Percentiles rank a stretch among this genome's conserved stretches.
phyloP scores from a whole-genome alignment of 441 rosid species.

The Erysimum cheiri region DNA sequence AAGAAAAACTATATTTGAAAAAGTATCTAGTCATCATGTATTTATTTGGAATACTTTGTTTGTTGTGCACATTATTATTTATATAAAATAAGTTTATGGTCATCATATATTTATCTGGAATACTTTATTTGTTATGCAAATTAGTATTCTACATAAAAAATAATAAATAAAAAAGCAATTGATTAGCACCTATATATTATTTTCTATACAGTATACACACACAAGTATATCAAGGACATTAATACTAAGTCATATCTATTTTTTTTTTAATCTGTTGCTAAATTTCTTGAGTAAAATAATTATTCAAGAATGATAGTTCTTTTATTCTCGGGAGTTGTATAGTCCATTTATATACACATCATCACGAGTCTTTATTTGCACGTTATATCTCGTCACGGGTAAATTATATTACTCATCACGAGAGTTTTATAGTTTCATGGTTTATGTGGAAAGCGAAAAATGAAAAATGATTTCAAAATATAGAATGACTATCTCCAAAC shows the following conservation, averaged over 20 bases:
- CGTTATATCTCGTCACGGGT: too few relatives aligned
- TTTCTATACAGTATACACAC: background rate
- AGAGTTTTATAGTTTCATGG: too few relatives aligned
- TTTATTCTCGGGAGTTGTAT: too few relatives aligned
- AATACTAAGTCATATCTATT: background rate
- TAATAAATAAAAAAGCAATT: too few relatives aligned
- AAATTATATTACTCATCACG: too few relatives aligned
- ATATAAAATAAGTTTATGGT: slow-evolving; percentile 6
- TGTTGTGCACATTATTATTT: slow-evolving; percentile 17
- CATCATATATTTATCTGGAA: slow-evolving; percentile 32
- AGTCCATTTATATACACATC: too few relatives aligned
- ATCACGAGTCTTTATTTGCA: too few relatives aligned
- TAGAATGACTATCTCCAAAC: too few relatives aligned
- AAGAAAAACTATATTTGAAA: slow-evolving; percentile 24
- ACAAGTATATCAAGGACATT: background rate
- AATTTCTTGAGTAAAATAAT: background rate
- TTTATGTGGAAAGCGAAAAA: too few relatives aligned
- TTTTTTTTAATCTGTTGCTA: background rate
- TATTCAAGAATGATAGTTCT: background rate
- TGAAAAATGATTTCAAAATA: too few relatives aligned
- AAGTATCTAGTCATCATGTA: slow-evolving; percentile 26
- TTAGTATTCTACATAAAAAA: background rate
- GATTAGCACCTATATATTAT: too few relatives aligned
- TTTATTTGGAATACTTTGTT: slow-evolving; percentile 27
- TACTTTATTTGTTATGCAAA: slow-evolving; percentile 20